phyloP scores from a whole-genome alignment of 2,329 filamentous ascomycete species.

The Alternaria sp. region DNA sequence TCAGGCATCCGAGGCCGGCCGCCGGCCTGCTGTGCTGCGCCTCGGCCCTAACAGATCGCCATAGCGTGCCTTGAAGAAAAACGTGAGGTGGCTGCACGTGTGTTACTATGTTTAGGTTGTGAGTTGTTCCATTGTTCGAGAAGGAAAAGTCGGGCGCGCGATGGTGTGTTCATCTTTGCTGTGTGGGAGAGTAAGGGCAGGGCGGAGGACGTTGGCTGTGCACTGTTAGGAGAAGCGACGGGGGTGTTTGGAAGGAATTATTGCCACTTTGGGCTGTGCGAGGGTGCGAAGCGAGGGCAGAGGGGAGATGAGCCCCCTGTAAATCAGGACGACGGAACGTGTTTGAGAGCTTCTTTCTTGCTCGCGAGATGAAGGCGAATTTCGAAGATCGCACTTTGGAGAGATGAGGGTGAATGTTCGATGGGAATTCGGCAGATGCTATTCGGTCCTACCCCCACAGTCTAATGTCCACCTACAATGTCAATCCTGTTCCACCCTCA shows the following conservation, averaged over 20 bases:
- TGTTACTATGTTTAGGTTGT: conserved; percentile 1
- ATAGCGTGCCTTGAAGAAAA: not conserved
- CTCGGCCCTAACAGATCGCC: not conserved
- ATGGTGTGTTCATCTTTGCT: conserved; percentile 1
- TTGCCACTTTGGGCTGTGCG: conserved; percentile 10
- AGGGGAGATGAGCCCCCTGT: conserved; percentile 3
- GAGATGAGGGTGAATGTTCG: not conserved
- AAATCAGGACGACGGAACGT: not conserved
- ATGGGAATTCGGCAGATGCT: not conserved
- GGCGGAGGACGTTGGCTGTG: not conserved
- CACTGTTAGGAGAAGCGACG: not conserved
- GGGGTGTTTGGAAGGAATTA: not conserved
- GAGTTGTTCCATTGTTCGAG: not conserved
- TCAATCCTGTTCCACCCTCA: not conserved
- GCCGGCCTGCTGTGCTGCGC: not conserved
- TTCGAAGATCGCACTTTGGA: not conserved
- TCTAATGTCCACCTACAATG: not conserved
- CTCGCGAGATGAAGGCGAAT: not conserved
- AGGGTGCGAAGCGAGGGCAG: conserved; percentile 2
- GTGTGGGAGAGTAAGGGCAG: not conserved
- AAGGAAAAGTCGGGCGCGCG: not conserved
- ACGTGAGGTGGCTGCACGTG: not conserved
- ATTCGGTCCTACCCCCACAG: not conserved
- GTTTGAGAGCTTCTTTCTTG: not conserved
- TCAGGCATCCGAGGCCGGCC: not conserved